Conservation (phyloP, 2,329 filamentous ascomycete genomes). For the Penicillium sp. region DNA sequence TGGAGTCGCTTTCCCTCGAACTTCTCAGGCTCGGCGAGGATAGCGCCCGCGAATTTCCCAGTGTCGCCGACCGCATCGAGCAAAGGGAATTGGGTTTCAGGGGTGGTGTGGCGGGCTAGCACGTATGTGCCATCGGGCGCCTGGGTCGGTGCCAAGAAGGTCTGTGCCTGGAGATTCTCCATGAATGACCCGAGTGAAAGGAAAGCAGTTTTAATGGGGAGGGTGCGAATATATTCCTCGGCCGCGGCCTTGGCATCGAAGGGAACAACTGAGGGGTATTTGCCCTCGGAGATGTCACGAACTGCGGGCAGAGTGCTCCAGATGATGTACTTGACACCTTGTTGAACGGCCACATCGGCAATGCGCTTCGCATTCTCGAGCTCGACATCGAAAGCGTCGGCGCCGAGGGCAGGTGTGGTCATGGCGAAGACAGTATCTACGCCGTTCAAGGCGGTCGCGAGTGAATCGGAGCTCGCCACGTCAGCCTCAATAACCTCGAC, state of each 20-base stretch:
- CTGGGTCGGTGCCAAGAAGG: not conserved
- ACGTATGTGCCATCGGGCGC: not conserved
- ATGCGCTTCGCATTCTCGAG: constrained; percentile 39
- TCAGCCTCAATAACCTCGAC: constrained; percentile 56
- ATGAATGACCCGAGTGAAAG: not conserved
- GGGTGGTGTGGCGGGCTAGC: not conserved
- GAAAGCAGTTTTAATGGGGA: not conserved
- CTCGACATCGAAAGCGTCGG: constrained; percentile 22
- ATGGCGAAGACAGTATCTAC: constrained; percentile 53
- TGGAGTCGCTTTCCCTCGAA: not conserved
- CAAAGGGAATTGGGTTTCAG: not conserved
- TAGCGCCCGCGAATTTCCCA: not conserved
- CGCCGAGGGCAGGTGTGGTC: constrained; percentile 46
- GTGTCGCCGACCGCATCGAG: not conserved
- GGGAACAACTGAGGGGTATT: not conserved
- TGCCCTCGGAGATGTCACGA: not conserved
- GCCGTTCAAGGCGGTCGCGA: constrained; percentile 44
- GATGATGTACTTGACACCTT: not conserved
- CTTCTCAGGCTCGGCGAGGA: not conserved
- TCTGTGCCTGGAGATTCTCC: not conserved
- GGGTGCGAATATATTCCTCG: not conserved
- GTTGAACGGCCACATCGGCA: constrained; percentile 33
- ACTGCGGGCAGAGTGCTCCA: not conserved
- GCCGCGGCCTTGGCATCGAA: not conserved
- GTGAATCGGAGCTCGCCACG: constrained; percentile 42